A percentile compares a stretch with the other conserved stretches of the same genome.
These are phyloP conservation scores for Blumeria graminis DNA, from an alignment of 2,329 filamentous ascomycete genomes.

Conservation along the genomic window DNA sequence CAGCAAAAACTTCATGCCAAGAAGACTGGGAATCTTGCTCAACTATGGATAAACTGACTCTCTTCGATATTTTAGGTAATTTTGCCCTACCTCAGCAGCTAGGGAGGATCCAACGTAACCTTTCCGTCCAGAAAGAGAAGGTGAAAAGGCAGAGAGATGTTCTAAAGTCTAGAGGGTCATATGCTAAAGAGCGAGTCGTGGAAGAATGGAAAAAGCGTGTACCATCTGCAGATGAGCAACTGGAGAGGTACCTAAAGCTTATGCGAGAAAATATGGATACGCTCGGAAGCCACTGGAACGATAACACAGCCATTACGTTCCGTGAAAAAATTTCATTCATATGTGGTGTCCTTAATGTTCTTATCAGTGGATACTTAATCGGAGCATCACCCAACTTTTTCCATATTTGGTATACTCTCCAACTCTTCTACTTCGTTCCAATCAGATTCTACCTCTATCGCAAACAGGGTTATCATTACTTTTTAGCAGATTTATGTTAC, in stretches of 20 bases:
- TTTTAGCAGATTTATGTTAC: slow-evolving; percentile 90
- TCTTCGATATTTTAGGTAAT: slow-evolving; percentile 88
- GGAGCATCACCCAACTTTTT: slow-evolving; percentile 69
- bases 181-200: slow-evolving; percentile 70
- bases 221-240: slow-evolving; percentile 71
- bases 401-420: slow-evolving; percentile 74
- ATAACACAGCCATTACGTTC: slow-evolving; percentile 65
- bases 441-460: slow-evolving; percentile 84
- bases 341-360: slow-evolving; percentile 87
- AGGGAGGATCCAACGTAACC: slow-evolving; percentile 66
- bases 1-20: slow-evolving; percentile 63
- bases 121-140: slow-evolving; percentile 64
- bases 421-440: slow-evolving; percentile 89
- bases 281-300: slow-evolving; percentile 64
- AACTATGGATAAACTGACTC: slow-evolving; percentile 66
- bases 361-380: slow-evolving; percentile 84
- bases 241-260: slow-evolving; percentile 69
- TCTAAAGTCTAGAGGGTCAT: slow-evolving; percentile 48
- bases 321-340: slow-evolving; percentile 95
- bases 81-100: slow-evolving; percentile 73
- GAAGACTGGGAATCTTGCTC: slow-evolving; percentile 75
- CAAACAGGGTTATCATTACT: slow-evolving; percentile 83
- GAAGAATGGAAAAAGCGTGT: slow-evolving; percentile 78
- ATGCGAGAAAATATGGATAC: slow-evolving; percentile 82
- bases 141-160: slow-evolving; percentile 63